Conservation (phyloP, 2,329 filamentous ascomycete genomes). For the Hymenoscyphus scutula region DNA sequence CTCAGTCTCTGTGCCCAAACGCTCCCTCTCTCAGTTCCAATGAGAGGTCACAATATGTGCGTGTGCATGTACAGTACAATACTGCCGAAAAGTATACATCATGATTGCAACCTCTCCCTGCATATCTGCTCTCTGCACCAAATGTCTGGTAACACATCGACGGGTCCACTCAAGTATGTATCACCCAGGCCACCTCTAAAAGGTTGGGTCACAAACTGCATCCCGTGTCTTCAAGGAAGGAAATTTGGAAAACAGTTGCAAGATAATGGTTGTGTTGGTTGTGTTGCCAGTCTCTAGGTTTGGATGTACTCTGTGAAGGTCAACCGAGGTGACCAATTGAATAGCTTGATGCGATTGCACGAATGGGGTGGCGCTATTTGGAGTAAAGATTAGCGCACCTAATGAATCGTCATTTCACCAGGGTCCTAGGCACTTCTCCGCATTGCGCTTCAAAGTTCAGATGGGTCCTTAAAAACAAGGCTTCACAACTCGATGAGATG, state of each 20-base stretch:
- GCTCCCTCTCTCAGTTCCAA: no score
- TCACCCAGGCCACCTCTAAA: background rate
- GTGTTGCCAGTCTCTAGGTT: background rate
- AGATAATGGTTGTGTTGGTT: background rate
- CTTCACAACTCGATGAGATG: no score
- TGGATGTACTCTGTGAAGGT: background rate
- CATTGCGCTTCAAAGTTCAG: background rate
- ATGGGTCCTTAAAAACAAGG: background rate
- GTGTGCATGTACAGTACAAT: background rate
- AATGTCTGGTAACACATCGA: background rate
- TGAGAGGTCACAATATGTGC: background rate
- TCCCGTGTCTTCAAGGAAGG: background rate
- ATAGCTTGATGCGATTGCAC: background rate
- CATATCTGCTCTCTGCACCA: no score
- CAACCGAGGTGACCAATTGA: conserved; percentile 3
- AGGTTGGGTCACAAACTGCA: background rate
- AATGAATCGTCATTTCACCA: conserved; percentile 1
- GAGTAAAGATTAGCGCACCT: background rate
- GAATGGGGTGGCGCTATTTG: background rate
- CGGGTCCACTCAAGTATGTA: background rate
- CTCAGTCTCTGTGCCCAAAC: background rate
- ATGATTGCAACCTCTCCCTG: background rate
- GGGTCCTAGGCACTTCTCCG: background rate
- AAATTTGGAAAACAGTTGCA: background rate
- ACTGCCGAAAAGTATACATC: background rate